Percentiles rank a stretch among this genome's conserved stretches.
Evolutionary conservation across 1,284 basidiomycete species (phyloP).

Genomic region (Sutorius eximius): DNA sequence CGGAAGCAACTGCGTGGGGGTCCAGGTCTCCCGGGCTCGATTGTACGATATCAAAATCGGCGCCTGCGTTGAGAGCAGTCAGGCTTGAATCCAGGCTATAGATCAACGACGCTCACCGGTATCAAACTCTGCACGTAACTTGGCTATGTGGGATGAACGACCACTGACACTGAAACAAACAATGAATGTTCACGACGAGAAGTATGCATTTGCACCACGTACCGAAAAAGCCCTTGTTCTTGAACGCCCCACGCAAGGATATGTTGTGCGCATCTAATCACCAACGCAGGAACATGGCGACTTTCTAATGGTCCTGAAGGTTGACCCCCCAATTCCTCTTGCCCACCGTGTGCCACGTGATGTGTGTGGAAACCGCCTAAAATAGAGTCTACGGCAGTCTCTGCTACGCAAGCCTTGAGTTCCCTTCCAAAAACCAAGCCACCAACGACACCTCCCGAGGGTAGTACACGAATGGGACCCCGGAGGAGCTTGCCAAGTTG

Average conservation of each 20-base stretch:
- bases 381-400: constrained; percentile 51
- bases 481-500: constrained; percentile 56
- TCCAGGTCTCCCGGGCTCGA: constrained; percentile 82
- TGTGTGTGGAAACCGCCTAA: constrained; percentile 21
- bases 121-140: constrained; percentile 81
- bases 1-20: no score
- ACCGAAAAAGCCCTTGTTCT: constrained; percentile 85
- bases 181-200: constrained; percentile 9
- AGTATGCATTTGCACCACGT: constrained; percentile 24
- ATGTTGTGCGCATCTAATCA: constrained; percentile 79
- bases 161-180: constrained; percentile 60
- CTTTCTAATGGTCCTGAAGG: constrained; percentile 46
- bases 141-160: constrained; percentile 71
- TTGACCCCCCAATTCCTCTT: constrained; percentile 24
- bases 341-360: constrained; percentile 18
- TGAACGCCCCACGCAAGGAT: constrained; percentile 75
- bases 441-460: constrained; percentile 37
- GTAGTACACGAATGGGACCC: constrained; percentile 44
- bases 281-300: constrained; percentile 67
- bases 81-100: background rate
- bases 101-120: constrained; percentile 50
- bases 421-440: constrained; percentile 68
- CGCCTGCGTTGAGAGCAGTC: constrained; percentile 49
- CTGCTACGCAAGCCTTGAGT: constrained; percentile 55
- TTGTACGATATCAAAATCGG: constrained; percentile 77